phyloP scores from a whole-genome alignment of 2,329 filamentous ascomycete genomes.

The Aspergillus quadricinctus region DNA sequence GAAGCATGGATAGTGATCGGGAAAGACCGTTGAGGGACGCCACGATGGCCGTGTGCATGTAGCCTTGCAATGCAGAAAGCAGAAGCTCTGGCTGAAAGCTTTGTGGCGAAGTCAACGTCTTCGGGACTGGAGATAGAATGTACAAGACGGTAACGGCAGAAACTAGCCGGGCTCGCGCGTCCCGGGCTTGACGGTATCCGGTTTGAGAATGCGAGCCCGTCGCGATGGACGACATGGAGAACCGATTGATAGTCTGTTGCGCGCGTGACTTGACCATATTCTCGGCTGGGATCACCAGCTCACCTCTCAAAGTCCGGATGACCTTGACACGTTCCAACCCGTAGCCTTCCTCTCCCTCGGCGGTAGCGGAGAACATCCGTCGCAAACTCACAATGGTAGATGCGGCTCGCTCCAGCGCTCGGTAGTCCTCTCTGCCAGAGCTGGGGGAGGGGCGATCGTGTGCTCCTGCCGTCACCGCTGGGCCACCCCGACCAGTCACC shows the following conservation, averaged over 20 bases:
- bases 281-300: conserved; percentile 68
- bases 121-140: conserved; percentile 66
- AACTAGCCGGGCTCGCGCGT: conserved; percentile 67
- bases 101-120: conserved; percentile 42
- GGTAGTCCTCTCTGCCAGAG: conserved; percentile 62
- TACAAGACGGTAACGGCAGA: conserved; percentile 76
- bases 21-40: conserved; percentile 71
- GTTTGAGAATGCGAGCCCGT: conserved; percentile 30
- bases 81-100: conserved; percentile 65
- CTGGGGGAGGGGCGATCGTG: conserved; percentile 24
- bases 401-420: conserved; percentile 74
- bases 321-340: conserved; percentile 71
- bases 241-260: conserved; percentile 77
- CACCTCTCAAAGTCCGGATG: conserved; percentile 65
- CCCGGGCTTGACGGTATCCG: conserved; percentile 62
- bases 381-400: conserved; percentile 73
- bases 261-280: conserved; percentile 66
- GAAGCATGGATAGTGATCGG: conserved; percentile 72
- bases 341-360: conserved; percentile 68
- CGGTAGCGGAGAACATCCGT: conserved; percentile 65
- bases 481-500: conserved; percentile 45
- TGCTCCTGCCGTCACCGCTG: conserved; percentile 28
- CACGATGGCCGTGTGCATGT: conserved; percentile 75
- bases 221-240: conserved; percentile 63
- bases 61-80: conserved; percentile 71